A percentile compares a stretch with the other conserved stretches of the same genome.
Conservation (phyloP, 768 basidiomycete genomes). For the Mycena vitilis region DNA sequence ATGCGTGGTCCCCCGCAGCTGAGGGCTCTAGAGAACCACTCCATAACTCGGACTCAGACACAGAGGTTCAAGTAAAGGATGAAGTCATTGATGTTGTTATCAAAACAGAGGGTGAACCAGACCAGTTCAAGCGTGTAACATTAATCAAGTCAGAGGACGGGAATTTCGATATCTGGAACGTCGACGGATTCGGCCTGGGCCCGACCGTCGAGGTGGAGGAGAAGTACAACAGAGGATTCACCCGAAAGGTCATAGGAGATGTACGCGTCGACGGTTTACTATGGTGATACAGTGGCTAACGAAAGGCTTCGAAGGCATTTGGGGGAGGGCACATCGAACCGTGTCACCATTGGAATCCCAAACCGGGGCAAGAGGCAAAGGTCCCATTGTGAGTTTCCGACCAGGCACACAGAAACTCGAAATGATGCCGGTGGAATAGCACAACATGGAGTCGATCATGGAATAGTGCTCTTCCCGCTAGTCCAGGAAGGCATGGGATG, state of each 20-base stretch:
- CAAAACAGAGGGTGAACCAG: conserved; percentile 28
- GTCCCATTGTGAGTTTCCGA: conserved; percentile 18
- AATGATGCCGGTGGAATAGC: conserved; percentile 3
- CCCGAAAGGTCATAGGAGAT: conserved; percentile 34
- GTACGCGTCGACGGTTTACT: conserved; percentile 2
- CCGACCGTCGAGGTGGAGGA: conserved; percentile 18
- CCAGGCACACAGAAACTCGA: background rate
- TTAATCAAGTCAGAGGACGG: conserved; percentile 27
- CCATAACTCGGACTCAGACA: background rate
- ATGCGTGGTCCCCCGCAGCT: background rate
- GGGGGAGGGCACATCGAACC: conserved; percentile 16
- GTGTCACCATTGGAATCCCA: conserved; percentile 12
- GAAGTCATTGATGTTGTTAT: conserved; percentile 25
- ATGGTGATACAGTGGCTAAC: too few relatives aligned
- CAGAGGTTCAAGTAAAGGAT: conserved; percentile 9
- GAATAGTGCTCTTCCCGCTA: conserved; percentile 33
- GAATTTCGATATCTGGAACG: conserved; percentile 31
- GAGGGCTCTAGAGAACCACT: background rate
- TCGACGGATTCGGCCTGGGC: conserved; percentile 24
- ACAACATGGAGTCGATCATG: conserved; percentile 30
- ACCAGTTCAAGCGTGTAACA: conserved; percentile 24
- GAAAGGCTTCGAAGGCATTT: conserved; percentile 20
- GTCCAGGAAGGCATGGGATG: conserved; percentile 35
- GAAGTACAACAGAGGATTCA: conserved; percentile 30
- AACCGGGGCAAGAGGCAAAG: background rate